Conservation (phyloP, 305 asterid genomes). For the Fraxinus xanthoxyloides region DNA sequence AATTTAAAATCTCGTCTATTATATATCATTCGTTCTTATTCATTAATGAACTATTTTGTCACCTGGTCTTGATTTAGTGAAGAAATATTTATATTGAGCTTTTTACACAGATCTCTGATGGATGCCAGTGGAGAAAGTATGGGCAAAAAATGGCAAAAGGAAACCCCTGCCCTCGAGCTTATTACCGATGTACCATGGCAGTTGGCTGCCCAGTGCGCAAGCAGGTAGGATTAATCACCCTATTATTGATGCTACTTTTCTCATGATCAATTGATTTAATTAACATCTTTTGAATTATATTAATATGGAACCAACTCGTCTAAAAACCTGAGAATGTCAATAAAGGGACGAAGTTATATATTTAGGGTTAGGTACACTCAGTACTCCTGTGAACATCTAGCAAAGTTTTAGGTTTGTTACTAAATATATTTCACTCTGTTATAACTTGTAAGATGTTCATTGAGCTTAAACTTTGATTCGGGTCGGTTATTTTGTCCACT, state of each 20-base stretch:
- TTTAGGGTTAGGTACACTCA: background rate
- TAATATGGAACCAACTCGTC: background rate
- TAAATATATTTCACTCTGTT: too few relatives aligned
- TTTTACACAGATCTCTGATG: constrained; percentile 46
- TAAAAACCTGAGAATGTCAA: background rate
- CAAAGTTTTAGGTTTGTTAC: background rate
- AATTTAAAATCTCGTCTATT: too few relatives aligned
- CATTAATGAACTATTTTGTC: background rate
- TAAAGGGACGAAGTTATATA: too few relatives aligned
- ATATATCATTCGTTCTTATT: too few relatives aligned
- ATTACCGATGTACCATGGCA: constrained; percentile 62
- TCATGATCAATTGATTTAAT: too few relatives aligned
- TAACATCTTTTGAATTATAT: background rate
- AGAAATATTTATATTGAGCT: background rate
- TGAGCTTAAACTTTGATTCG: too few relatives aligned
- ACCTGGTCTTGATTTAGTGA: background rate
- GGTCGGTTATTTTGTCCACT: too few relatives aligned
- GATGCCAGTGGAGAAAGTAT: constrained; percentile 71
- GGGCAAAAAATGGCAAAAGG: constrained; percentile 69
- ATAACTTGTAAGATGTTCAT: background rate
- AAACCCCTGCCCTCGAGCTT: constrained; percentile 67
- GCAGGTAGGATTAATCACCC: constrained; percentile 30
- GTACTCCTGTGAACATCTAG: background rate
- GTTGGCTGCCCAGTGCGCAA: constrained; percentile 58
- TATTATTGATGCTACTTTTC: too few relatives aligned